phyloP scores from a whole-genome alignment of 2,329 filamentous ascomycete genomes.

The Huntiella bhutanensis region DNA sequence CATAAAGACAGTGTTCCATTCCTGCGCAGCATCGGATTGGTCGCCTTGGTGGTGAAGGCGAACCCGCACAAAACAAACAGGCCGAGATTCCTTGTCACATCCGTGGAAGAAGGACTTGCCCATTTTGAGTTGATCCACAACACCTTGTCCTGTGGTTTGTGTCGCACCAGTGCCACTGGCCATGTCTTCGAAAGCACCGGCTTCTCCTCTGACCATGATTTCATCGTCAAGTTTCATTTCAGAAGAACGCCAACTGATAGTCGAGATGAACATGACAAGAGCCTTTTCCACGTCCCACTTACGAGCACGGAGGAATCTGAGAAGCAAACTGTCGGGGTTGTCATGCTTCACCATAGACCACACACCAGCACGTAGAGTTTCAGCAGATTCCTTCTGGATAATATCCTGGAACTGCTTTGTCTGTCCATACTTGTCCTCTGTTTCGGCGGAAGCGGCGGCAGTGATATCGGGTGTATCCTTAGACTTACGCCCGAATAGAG shows the following conservation, averaged over 20 bases:
- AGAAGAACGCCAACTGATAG: constrained; percentile 72
- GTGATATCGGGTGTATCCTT: constrained; percentile 32
- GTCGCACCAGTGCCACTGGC: constrained; percentile 34
- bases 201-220: constrained; percentile 62
- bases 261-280: constrained; percentile 82
- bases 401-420: constrained; percentile 72
- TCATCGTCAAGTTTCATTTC: constrained; percentile 82
- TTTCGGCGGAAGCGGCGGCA: constrained; percentile 25
- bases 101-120: constrained; percentile 92
- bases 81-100: constrained; percentile 62
- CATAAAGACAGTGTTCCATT: constrained; percentile 78
- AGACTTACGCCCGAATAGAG: constrained; percentile 45
- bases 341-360: constrained; percentile 95
- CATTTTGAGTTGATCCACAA: constrained; percentile 65
- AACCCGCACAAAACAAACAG: constrained; percentile 71
- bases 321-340: constrained; percentile 66
- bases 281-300: constrained; percentile 95
- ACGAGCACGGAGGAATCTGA: constrained; percentile 71
- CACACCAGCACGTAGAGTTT: constrained; percentile 60
- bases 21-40: constrained; percentile 62
- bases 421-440: constrained; percentile 85
- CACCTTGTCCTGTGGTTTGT: constrained; percentile 55
- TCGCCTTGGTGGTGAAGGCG: constrained; percentile 66
- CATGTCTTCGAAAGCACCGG: constrained; percentile 33
- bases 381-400: constrained; percentile 55